Conservation (phyloP, 495 filamentous ascomycete species). For the Aspergillus homomorphus region DNA sequence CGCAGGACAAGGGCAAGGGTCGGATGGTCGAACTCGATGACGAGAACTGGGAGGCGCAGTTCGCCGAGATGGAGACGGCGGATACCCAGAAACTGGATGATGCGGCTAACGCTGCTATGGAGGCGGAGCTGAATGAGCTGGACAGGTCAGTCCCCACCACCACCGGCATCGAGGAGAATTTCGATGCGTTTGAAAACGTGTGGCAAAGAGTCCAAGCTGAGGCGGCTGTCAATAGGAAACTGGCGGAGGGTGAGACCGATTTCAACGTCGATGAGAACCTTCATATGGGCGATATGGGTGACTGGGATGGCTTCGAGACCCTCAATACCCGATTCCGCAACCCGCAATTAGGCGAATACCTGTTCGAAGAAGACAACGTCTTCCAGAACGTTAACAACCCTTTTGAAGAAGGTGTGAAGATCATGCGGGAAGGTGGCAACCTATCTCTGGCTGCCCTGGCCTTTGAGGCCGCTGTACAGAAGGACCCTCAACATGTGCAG, state of each 20-base stretch:
- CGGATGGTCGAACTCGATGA: slow-evolving; percentile 93
- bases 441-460: slow-evolving; percentile 90
- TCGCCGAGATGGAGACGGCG: slow-evolving; percentile 78
- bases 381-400: slow-evolving; percentile 74
- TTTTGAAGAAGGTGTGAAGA: slow-evolving; percentile 85
- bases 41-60: slow-evolving; percentile 92
- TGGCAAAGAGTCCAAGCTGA: slow-evolving; percentile 88
- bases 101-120: slow-evolving; percentile 72
- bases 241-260: slow-evolving; percentile 62
- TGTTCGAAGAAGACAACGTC: slow-evolving; percentile 91
- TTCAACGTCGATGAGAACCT: slow-evolving; percentile 51
- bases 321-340: slow-evolving; percentile 60
- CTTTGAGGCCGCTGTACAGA: slow-evolving; percentile 95
- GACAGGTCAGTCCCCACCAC: slow-evolving; percentile 70
- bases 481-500: slow-evolving; percentile 79
- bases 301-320: slow-evolving; percentile 69
- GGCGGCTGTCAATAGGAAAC: slow-evolving; percentile 63
- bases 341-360: slow-evolving; percentile 79
- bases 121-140: slow-evolving; percentile 84
- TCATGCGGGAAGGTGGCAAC: slow-evolving; percentile 89
- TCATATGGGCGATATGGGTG: slow-evolving; percentile 64
- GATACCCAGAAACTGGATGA: slow-evolving; percentile 62
- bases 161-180: slow-evolving; percentile 41
- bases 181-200: slow-evolving; percentile 84
- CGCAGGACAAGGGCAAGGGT: slow-evolving; percentile 77